Evolutionary conservation across 1,139 yeast genomes (phyloP).

Genomic region (Diutina rugosa): DNA sequence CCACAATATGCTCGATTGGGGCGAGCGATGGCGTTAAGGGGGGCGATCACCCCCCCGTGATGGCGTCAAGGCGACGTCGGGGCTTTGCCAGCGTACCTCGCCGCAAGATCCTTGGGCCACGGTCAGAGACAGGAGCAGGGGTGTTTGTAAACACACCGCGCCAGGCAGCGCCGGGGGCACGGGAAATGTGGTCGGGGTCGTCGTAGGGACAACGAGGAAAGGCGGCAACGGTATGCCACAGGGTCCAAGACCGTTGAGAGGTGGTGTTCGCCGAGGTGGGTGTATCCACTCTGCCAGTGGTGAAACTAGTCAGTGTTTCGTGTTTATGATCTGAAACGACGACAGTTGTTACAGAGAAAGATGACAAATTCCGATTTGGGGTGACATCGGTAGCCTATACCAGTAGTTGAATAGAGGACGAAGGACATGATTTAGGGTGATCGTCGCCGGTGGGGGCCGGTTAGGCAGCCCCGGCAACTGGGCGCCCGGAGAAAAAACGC

Average conservation of each 20-base stretch:
- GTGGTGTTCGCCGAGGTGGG: too few relatives aligned
- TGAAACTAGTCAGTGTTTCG: too few relatives aligned
- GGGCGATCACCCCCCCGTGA: background rate
- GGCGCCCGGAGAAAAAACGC: background rate
- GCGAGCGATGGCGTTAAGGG: background rate
- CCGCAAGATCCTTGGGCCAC: background rate
- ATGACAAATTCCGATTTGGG: too few relatives aligned
- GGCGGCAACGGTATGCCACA: background rate
- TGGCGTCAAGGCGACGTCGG: background rate
- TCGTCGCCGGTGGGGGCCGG: background rate
- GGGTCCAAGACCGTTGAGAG: background rate
- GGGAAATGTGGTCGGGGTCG: background rate
- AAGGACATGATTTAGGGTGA: too few relatives aligned
- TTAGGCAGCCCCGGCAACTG: background rate
- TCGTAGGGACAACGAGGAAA: background rate
- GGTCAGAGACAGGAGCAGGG: background rate
- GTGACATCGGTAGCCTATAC: too few relatives aligned
- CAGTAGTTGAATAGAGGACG: too few relatives aligned
- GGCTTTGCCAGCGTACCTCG: background rate
- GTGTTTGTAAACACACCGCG: background rate
- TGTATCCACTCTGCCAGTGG: too few relatives aligned
- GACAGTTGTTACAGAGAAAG: too few relatives aligned
- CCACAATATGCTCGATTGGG: background rate
- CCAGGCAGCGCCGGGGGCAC: background rate
- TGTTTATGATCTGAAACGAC: too few relatives aligned